Evolutionary conservation across 2,329 filamentous ascomycete species (phyloP).

Genomic region (Phyllosticta capitalensis): DNA sequence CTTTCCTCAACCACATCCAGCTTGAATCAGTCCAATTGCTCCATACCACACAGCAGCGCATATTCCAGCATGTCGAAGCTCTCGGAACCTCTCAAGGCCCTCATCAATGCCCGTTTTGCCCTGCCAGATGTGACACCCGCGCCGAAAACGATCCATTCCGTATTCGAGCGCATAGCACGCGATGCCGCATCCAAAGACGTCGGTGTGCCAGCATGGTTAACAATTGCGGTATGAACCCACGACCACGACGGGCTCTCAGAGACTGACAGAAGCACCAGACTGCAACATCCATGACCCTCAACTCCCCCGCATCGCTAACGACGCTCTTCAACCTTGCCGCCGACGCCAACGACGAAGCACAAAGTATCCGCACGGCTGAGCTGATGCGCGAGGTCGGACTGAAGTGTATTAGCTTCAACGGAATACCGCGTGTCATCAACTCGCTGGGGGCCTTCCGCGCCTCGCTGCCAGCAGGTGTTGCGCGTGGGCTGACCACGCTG

Average conservation of each 20-base stretch:
- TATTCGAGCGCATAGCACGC: conserved; percentile 55
- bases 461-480: conserved; percentile 49
- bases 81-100: conserved; percentile 58
- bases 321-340: conserved; percentile 46
- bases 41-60: background rate
- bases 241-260: background rate
- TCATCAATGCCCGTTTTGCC: conserved; percentile 62
- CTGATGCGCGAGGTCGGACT: conserved; percentile 66
- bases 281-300: conserved; percentile 76
- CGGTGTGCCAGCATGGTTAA: conserved; percentile 55
- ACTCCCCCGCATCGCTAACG: conserved; percentile 67
- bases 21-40: background rate
- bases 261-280: conserved; percentile 40
- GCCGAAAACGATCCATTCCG: conserved; percentile 50
- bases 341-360: conserved; percentile 15
- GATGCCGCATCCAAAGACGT: conserved; percentile 55
- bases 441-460: conserved; percentile 62
- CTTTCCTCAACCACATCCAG: background rate
- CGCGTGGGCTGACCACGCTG: conserved; percentile 43
- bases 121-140: conserved; percentile 57
- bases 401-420: conserved; percentile 73
- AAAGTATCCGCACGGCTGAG: conserved; percentile 49
- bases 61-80: conserved; percentile 57
- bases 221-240: conserved; percentile 45
- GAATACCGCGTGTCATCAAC: conserved; percentile 75